Conservation (phyloP, 306 rosid species). For the Trichosanthes truncata region DNA sequence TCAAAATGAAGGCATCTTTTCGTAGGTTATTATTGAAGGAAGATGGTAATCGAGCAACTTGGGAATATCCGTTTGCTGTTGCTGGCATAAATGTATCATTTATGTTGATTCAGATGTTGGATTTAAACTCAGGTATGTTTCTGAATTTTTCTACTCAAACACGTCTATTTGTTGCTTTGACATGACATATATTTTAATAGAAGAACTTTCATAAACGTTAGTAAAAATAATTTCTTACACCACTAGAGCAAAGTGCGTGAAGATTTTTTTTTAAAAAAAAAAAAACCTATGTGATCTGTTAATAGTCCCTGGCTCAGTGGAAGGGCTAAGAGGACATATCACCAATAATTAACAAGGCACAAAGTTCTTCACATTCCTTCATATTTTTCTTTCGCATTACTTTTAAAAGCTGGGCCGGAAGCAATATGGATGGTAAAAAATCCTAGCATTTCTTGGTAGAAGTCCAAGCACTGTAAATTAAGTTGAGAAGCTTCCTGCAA, state of each 20-base stretch:
- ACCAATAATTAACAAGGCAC: background rate
- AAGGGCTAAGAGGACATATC: background rate
- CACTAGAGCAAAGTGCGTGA: background rate
- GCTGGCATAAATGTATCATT: slow-evolving; percentile 87
- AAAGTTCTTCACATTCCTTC: background rate
- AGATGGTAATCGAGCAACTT: slow-evolving; percentile 74
- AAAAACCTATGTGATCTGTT: background rate
- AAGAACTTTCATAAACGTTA: background rate
- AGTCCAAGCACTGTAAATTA: background rate
- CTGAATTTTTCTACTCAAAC: background rate
- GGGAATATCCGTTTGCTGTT: slow-evolving; percentile 97
- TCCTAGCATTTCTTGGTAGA: background rate
- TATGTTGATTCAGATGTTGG: slow-evolving; percentile 90
- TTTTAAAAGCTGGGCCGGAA: background rate
- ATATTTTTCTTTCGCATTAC: background rate
- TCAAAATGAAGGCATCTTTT: slow-evolving; percentile 89
- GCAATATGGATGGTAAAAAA: background rate
- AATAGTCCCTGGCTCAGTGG: background rate
- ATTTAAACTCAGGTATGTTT: slow-evolving; percentile 55
- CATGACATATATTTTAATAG: background rate
- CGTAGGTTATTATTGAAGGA: slow-evolving; percentile 74
- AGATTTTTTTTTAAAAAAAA: background rate
- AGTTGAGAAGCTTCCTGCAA: background rate
- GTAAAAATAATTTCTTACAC: background rate
- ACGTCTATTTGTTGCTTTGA: background rate